Percentiles rank a stretch among this genome's conserved stretches.
phyloP scores from a whole-genome alignment of 139 green algal genomes.

The Chlorella sp. region DNA sequence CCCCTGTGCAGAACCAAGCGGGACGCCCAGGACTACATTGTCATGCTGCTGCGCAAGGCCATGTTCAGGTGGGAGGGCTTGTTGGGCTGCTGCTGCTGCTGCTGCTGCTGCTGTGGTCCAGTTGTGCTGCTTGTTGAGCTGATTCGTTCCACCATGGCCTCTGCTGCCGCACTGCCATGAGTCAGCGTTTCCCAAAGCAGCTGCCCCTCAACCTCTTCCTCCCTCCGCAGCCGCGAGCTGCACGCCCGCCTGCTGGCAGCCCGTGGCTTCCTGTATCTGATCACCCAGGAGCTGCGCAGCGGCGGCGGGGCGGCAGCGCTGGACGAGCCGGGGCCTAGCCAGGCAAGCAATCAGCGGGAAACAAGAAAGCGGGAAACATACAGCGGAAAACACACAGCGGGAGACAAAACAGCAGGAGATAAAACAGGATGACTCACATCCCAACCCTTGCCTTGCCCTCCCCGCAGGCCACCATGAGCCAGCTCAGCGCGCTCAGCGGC shows the following conservation, averaged over 20 bases:
- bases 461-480: constrained; percentile 35
- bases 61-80: constrained; percentile 47
- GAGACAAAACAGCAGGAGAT: too few relatives aligned
- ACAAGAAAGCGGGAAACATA: too few relatives aligned
- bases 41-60: constrained; percentile 44
- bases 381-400: too few relatives aligned
- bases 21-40: constrained; percentile 40
- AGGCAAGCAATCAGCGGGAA: too few relatives aligned
- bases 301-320: not conserved
- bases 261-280: constrained; percentile 50
- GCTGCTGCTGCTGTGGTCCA: too few relatives aligned
- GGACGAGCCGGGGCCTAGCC: constrained; percentile 8
- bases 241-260: constrained; percentile 40
- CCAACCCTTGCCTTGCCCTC: not conserved
- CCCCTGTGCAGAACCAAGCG: not conserved
- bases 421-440: too few relatives aligned
- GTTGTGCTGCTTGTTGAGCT: too few relatives aligned
- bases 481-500: constrained; percentile 27
- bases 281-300: constrained; percentile 33
- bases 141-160: too few relatives aligned
- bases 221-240: constrained; percentile 28
- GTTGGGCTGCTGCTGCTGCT: too few relatives aligned
- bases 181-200: too few relatives aligned
- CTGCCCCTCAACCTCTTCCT: too few relatives aligned
- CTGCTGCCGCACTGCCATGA: too few relatives aligned